Base-by-base conservation (phyloP, 495 filamentous ascomycete genomes). In the Wilcoxina mikolae region DNA sequence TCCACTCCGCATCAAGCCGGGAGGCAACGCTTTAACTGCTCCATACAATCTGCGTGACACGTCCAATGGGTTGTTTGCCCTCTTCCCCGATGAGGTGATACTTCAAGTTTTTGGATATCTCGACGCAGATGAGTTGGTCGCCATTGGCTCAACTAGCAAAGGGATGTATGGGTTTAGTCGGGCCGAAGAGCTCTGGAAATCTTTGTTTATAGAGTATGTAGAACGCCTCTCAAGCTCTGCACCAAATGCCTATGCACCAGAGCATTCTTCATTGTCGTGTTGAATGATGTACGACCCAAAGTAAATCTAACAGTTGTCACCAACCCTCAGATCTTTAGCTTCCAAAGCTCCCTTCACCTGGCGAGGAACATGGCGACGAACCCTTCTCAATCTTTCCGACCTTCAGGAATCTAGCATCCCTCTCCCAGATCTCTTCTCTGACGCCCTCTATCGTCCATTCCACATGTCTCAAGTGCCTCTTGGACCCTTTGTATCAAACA, bases 171-270 rank as follows among this genome's bases (percentile, higher is more conserved):
- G 89, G 5, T 91, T 88, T 66, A 83, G 83, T 39, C 73, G 83
- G 35, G 76, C 76, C 28, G 91, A 96, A 55, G 91, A 98, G 56
- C 67, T 96, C 24, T 98, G 91, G 91, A 91, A 91, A 69, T 65
- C 78, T 20, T 68, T 94, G 9, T 93, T 88, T 60, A 73, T 94
- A 58, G 74, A 79, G 91, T 98, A 83, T 76, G 86, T 76, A 61
- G 49, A 52, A 11, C 49, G 26, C 39, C 39, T 43, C 9, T 43
- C 9, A 12, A 18, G 10, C 31, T 35, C 31, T 5, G 31, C 15
- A 35, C 7, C 15, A 15, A 5, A 35, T 38, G 9, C 17, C 17
- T 9, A 38, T 38, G 33, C 17, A 17, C 9, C 31, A 35, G 38
- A 28, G 24, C 41, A 29, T 29, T 22, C 33, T 17, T 48, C 12